A percentile compares a stretch with the other conserved stretches of the same genome.
Evolutionary conservation across 2,329 filamentous ascomycete species (phyloP).

Genomic region (Exophiala sp.): DNA sequence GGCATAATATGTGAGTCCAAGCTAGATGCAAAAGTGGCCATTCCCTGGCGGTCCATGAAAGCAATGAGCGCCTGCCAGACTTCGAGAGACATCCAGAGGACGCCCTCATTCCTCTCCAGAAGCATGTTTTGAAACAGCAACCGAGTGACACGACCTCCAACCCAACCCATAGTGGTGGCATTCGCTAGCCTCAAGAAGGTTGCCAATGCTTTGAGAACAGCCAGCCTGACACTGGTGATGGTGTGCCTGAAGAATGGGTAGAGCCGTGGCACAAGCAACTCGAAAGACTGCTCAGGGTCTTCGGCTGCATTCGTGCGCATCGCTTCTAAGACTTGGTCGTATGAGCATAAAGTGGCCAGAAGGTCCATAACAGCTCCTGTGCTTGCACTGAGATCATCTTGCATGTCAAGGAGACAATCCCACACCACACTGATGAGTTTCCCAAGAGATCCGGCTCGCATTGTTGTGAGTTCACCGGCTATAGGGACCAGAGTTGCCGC

Average conservation of each 20-base stretch:
- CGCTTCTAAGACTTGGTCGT: slow-evolving; percentile 83
- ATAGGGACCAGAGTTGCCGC: slow-evolving; percentile 97
- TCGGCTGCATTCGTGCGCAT: slow-evolving; percentile 87
- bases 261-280: slow-evolving; percentile 83
- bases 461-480: slow-evolving; percentile 85
- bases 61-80: slow-evolving; percentile 67
- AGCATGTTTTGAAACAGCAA: slow-evolving; percentile 93
- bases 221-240: slow-evolving; percentile 89
- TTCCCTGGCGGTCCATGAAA: slow-evolving; percentile 53
- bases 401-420: slow-evolving; percentile 94
- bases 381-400: slow-evolving; percentile 93
- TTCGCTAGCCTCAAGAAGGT: slow-evolving; percentile 88
- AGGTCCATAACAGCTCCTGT: slow-evolving; percentile 99
- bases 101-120: slow-evolving; percentile 82
- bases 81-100: slow-evolving; percentile 77
- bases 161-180: slow-evolving; percentile 79
- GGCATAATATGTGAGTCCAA: slow-evolving; percentile 72
- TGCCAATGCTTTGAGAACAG: slow-evolving; percentile 84
- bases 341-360: slow-evolving; percentile 89
- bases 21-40: slow-evolving; percentile 63
- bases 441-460: slow-evolving; percentile 74
- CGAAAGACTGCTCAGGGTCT: slow-evolving; percentile 85
- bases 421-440: slow-evolving; percentile 90
- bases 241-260: slow-evolving; percentile 97
- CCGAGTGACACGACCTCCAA: slow-evolving; percentile 82